These are phyloP conservation scores for Paramarasmius palmivorus DNA, from an alignment of 1,284 basidiomycete species.

Conservation along the genomic window DNA sequence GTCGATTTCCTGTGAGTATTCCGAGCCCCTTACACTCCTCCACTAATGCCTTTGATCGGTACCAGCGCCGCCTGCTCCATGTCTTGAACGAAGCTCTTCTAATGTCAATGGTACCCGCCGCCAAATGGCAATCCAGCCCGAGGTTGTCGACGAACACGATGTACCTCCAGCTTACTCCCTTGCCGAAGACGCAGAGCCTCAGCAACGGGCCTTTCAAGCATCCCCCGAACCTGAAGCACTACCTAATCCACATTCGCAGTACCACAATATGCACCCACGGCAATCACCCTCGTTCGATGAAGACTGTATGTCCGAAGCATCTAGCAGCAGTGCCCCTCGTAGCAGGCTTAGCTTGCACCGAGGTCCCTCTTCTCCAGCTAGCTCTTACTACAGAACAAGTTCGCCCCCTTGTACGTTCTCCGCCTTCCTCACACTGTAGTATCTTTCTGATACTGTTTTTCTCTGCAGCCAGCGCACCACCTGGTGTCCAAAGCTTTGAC, in stretches of 20 bases:
- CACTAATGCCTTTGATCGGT: neutral
- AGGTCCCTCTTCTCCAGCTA: neutral
- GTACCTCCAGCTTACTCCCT: too few species aligned
- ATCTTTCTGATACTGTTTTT: neutral
- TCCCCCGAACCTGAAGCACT: too few species aligned
- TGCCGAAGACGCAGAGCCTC: too few species aligned
- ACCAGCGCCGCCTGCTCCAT: too few species aligned
- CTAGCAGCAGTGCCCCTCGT: neutral
- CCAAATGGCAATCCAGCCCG: too few species aligned
- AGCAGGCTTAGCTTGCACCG: neutral
- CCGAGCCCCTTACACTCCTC: neutral
- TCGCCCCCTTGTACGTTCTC: neutral
- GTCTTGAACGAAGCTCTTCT: too few species aligned
- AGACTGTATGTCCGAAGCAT: neutral
- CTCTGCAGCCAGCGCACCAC: neutral
- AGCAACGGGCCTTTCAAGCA: too few species aligned
- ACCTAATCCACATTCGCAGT: too few species aligned
- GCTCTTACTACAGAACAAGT: neutral
- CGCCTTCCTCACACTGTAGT: neutral
- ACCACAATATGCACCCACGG: too few species aligned
- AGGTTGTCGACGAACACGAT: too few species aligned
- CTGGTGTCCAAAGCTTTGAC: neutral
- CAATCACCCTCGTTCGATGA: too few species aligned
- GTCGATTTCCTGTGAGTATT: neutral
- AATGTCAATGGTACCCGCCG: too few species aligned